Conservation (phyloP, 306 rosid genomes). For the Dalbergia oliveri region DNA sequence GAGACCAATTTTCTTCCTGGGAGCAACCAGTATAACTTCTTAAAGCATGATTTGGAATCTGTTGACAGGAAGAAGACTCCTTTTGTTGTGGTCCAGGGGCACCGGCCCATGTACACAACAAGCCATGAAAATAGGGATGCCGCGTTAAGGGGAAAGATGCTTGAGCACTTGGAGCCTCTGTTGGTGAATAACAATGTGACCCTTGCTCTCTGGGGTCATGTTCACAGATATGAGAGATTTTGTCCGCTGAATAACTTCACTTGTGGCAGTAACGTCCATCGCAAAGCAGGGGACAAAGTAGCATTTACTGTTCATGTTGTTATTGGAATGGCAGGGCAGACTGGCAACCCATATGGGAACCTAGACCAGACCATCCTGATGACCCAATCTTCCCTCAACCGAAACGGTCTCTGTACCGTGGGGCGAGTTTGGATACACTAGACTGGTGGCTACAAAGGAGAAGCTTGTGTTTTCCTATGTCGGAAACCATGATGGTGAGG, state of each 20-base stretch:
- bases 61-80: slow-evolving; percentile 78
- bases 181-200: slow-evolving; percentile 81
- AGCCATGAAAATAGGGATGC: slow-evolving; percentile 78
- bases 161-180: slow-evolving; percentile 83
- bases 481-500: slow-evolving; percentile 88
- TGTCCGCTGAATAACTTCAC: slow-evolving; percentile 81
- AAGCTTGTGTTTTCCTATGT: slow-evolving; percentile 74
- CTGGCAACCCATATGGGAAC: slow-evolving; percentile 92
- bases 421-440: slow-evolving; percentile 93
- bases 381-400: slow-evolving; percentile 91
- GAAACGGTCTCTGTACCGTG: slow-evolving; percentile 71
- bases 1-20: slow-evolving; percentile 92
- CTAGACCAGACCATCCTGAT: slow-evolving; percentile 67
- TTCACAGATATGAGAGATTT: slow-evolving; percentile 90
- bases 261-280: slow-evolving; percentile 61
- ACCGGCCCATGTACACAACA: slow-evolving; percentile 93
- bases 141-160: slow-evolving; percentile 67
- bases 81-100: slow-evolving; percentile 87
- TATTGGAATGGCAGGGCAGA: slow-evolving; percentile 94
- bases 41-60: slow-evolving; percentile 81
- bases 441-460: slow-evolving; percentile 74
- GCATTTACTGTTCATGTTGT: slow-evolving; percentile 80
- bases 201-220: slow-evolving; percentile 95
- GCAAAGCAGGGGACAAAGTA: slow-evolving; percentile 49
- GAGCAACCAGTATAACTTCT: slow-evolving; percentile 73